Evolutionary conservation across 164 flowering plant genomes (phyloP).

Genomic region (Echeveria elegans): DNA sequence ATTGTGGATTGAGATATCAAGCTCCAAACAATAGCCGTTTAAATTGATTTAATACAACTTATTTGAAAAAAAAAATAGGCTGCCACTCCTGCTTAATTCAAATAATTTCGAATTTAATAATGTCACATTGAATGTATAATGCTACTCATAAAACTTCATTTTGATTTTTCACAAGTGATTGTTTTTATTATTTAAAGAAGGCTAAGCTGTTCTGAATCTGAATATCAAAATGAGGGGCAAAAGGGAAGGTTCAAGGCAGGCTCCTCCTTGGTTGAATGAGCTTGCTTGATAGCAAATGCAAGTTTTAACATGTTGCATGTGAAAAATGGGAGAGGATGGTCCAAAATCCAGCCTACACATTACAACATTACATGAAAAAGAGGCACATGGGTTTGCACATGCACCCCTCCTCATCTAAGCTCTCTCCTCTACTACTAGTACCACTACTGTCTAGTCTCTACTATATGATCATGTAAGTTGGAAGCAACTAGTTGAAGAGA

Average conservation of each 20-base stretch:
- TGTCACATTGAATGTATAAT: no score
- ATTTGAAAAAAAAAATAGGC: no score
- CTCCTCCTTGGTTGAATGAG: slow-evolving; percentile 1
- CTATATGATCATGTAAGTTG: no score
- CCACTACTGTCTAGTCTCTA: no score
- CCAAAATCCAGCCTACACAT: background rate
- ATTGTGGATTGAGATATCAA: no score
- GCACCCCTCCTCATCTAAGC: background rate
- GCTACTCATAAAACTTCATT: no score
- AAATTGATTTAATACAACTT: no score
- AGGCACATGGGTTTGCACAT: slow-evolving; percentile 4
- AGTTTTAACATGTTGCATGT: slow-evolving; percentile 2
- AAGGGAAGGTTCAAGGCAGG: background rate
- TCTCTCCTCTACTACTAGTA: background rate
- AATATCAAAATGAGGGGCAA: background rate
- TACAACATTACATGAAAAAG: background rate
- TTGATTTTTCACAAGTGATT: no score
- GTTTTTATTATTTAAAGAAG: background rate
- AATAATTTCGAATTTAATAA: no score
- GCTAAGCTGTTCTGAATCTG: background rate
- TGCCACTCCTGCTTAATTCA: no score
- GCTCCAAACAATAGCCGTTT: no score
- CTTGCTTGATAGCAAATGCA: slow-evolving; percentile 5
- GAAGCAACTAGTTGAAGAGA: background rate
- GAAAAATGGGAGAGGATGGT: slow-evolving; percentile 2